Base-by-base conservation (phyloP, 371 early-diverging fungal species). In the Mortierella sp. region DNA sequence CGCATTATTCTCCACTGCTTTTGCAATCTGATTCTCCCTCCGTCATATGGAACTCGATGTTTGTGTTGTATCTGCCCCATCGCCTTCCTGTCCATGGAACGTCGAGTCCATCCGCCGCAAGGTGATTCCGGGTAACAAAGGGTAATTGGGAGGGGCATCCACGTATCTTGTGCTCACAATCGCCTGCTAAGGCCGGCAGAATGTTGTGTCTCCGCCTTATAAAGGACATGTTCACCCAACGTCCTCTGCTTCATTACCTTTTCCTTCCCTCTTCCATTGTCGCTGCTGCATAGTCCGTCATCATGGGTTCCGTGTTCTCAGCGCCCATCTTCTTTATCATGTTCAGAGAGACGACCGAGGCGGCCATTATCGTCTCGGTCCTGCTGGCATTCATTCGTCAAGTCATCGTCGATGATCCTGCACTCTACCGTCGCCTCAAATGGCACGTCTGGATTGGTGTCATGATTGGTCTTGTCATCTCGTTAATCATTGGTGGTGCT, bases 341-440 rank as follows among this genome's bases (percentile, higher is more conserved):
- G 55, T 89, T 94, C 71, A 84, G 95, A 61, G 94, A 94, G 81
- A 91, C 94, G 45, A 84, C 89, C 12, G 96, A 95, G 82, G 92
- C 91, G 19, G 86, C 92, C 34, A 88, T 95, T 59, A 90, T 95
- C 74, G 83, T 95, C 54, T 89, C 92, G 17, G 92, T 95, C 41
- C 67, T 94, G 51, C 83, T 92, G 40, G 77, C 94, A n/a, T 92
- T 93, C 80, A 62, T 91, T 67, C 58, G 66, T 39, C 88, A 86
- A 72, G 68, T 80, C 51, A 50, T 79, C 27, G 63, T 71, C 28
- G 71, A 79, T 54, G 68, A 71, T 12, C 57, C 67, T 16, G 57
- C 40, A 19, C 57, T 80, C 51, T 66, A 64, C 57, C 61, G 72
- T 12, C 60, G 71, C 60, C 61, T 85, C 50, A 61, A 41, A 45